Percentiles rank a stretch among this genome's conserved stretches.
phyloP scores from a whole-genome alignment of 805 yeast genomes.

The Cyberlindnera maritima region DNA sequence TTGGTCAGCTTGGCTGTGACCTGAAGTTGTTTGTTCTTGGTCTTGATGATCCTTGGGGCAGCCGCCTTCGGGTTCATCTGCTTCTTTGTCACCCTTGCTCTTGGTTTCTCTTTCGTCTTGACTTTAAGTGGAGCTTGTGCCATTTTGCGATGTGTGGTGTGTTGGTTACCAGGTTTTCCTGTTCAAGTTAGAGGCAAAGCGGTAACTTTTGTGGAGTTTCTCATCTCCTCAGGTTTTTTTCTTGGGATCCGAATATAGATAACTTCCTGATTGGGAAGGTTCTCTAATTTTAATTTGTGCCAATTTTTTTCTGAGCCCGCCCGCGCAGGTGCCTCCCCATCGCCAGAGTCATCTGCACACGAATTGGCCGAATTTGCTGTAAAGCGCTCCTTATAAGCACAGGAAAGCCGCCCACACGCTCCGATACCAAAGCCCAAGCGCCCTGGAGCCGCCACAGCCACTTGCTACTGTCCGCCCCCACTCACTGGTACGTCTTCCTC shows the following conservation, averaged over 20 bases:
- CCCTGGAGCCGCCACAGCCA: constrained; percentile 15
- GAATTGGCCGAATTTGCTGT: constrained; percentile 5
- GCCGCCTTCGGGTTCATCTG: constrained; percentile 64
- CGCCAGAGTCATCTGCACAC: constrained; percentile 11
- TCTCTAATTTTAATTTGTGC: background rate
- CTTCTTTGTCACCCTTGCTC: constrained; percentile 51
- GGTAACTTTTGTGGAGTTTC: background rate
- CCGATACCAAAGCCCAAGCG: background rate
- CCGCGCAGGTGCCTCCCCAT: background rate
- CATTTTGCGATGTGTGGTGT: constrained; percentile 39
- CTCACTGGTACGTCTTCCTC: background rate
- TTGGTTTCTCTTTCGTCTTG: constrained; percentile 34
- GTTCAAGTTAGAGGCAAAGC: background rate
- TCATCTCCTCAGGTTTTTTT: constrained; percentile 4
- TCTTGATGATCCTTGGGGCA: constrained; percentile 70
- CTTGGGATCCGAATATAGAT: background rate
- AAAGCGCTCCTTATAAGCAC: background rate
- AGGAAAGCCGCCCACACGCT: background rate
- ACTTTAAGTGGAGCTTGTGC: constrained; percentile 73
- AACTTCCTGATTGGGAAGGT: constrained; percentile 5
- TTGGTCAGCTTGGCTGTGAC: constrained; percentile 56
- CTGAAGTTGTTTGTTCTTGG: constrained; percentile 55
- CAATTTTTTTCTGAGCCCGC: too few relatives aligned
- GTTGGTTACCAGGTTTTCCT: background rate
- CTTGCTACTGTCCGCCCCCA: background rate